phyloP scores from a whole-genome alignment of 768 basidiomycete genomes.

The Tulasnella sp. region DNA sequence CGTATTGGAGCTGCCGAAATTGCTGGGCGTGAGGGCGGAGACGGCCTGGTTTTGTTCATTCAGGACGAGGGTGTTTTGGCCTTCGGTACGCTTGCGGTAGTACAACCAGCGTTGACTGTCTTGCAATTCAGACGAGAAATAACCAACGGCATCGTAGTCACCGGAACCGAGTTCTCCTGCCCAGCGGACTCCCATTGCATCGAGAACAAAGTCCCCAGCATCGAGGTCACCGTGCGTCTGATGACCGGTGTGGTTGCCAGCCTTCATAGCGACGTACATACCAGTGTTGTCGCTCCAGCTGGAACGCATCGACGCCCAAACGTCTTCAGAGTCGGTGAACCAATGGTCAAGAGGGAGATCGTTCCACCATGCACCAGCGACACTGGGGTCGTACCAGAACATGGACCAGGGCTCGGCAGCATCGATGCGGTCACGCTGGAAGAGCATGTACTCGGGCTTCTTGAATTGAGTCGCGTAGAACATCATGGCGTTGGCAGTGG shows the following conservation, averaged over 20 bases:
- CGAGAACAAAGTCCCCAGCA: conserved; percentile 87
- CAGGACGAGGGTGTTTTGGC: conserved; percentile 88
- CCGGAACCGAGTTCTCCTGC: conserved; percentile 88
- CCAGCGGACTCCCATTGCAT: conserved; percentile 88
- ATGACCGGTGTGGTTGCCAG: conserved; percentile 64
- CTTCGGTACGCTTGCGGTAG: conserved; percentile 94
- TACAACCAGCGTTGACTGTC: conserved; percentile 69
- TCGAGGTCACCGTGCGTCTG: conserved; percentile 96
- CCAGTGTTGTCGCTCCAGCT: conserved; percentile 85
- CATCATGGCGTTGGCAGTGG: conserved; percentile 82
- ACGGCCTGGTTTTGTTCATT: conserved; percentile 71
- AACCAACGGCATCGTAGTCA: conserved; percentile 62
- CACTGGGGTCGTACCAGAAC: conserved; percentile 85
- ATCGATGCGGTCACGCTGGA: conserved; percentile 82
- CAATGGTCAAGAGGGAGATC: conserved; percentile 66
- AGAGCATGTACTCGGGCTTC: conserved; percentile 63
- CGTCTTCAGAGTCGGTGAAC: conserved; percentile 58
- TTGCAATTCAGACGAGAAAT: conserved; percentile 69
- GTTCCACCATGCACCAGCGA: conserved; percentile 86
- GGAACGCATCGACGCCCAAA: conserved; percentile 86
- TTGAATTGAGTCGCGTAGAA: conserved; percentile 61
- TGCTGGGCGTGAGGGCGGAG: conserved; percentile 40
- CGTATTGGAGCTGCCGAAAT: conserved; percentile 42
- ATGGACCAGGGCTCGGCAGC: conserved; percentile 70
- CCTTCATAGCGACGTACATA: conserved; percentile 79